These are phyloP conservation scores for Sanguinoderma infundibulare DNA, from an alignment of 1,284 basidiomycete genomes.

Conservation along the genomic window DNA sequence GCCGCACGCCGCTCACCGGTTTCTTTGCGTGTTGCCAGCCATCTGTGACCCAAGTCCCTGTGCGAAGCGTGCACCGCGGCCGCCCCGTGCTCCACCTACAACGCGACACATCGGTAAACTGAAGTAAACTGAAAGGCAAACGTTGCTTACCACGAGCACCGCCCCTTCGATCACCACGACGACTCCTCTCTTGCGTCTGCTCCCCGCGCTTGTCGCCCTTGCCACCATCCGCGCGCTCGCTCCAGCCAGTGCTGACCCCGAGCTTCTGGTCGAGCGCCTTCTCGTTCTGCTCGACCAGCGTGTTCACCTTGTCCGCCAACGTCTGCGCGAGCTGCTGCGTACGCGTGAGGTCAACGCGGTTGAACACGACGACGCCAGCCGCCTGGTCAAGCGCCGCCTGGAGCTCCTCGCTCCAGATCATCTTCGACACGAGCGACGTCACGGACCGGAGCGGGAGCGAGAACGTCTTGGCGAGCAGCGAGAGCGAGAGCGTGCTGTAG, in stretches of 20 bases:
- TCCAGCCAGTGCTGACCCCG: constrained; percentile 69
- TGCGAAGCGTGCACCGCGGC: constrained; percentile 75
- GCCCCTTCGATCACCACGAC: constrained; percentile 69
- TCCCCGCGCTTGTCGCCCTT: constrained; percentile 82
- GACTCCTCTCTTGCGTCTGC: constrained; percentile 73
- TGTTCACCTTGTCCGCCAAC: constrained; percentile 87
- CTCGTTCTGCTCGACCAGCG: constrained; percentile 95
- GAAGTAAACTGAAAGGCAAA: not conserved
- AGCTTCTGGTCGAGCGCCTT: constrained; percentile 92
- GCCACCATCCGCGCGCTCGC: constrained; percentile 69
- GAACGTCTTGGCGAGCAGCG: constrained; percentile 88
- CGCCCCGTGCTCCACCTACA: constrained; percentile 61
- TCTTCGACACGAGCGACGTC: constrained; percentile 93
- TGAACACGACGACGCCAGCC: constrained; percentile 86
- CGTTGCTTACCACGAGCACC: constrained; percentile 53
- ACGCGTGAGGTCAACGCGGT: constrained; percentile 86
- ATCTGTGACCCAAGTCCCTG: constrained; percentile 83
- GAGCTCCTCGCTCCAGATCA: constrained; percentile 99
- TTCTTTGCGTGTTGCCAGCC: constrained; percentile 44
- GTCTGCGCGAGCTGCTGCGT: constrained; percentile 90
- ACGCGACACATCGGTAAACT: not conserved
- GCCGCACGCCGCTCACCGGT: constrained; percentile 24
- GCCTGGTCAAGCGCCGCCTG: constrained; percentile 93
- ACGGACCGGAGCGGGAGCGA: constrained; percentile 81
- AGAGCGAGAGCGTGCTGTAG: constrained; percentile 91